These are phyloP conservation scores for Dacryopinax primogenitus DNA, from an alignment of 768 basidiomycete species.

Conservation along the genomic window DNA sequence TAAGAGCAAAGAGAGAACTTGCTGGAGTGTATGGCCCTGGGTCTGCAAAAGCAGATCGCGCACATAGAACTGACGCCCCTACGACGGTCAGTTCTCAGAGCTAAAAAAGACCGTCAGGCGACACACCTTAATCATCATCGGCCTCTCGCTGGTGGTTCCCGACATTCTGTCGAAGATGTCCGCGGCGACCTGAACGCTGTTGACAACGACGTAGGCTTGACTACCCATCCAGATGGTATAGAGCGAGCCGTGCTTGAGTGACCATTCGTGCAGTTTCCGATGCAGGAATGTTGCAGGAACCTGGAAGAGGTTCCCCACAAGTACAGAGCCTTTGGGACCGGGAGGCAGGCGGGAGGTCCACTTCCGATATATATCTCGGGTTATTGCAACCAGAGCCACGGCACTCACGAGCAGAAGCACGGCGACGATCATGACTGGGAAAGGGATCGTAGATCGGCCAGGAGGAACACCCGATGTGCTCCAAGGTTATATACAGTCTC, in stretches of 20 bases:
- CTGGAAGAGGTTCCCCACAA: not conserved
- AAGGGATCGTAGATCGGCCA: no score
- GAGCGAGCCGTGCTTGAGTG: not conserved
- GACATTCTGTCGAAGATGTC: not conserved
- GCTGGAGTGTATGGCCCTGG: not conserved
- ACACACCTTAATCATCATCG: not conserved
- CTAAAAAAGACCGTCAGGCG: not conserved
- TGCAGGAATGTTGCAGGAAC: not conserved
- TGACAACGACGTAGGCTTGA: not conserved
- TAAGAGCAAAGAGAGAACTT: not conserved
- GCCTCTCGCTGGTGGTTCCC: not conserved
- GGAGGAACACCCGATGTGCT: no score
- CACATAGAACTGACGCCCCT: not conserved
- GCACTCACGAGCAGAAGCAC: no score
- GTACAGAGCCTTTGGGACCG: not conserved
- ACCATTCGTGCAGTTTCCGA: not conserved
- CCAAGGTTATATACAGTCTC: no score
- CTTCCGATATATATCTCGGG: not conserved
- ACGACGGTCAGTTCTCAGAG: not conserved
- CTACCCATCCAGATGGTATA: not conserved
- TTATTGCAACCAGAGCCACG: not conserved
- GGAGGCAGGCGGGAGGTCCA: not conserved
- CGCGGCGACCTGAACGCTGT: not conserved
- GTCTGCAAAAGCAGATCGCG: not conserved
- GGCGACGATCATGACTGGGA: no score